Base-by-base conservation (phyloP, 225 moss, liverwort and hornwort genomes). In the Sphagnum contortum region DNA sequence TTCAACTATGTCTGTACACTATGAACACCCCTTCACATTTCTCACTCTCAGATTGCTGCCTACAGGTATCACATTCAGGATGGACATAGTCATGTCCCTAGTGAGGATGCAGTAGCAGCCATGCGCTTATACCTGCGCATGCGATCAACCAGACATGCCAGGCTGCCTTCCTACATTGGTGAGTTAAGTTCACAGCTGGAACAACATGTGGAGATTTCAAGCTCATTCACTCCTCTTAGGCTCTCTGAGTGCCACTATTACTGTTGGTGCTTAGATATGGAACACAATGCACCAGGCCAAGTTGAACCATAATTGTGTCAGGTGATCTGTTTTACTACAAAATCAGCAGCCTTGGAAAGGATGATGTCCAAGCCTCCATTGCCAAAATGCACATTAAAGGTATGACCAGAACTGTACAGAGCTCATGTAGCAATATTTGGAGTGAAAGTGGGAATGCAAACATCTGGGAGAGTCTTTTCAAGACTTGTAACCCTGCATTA, bases 31-130 rank as follows among this genome's bases (percentile, higher is more conserved):
- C 12, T 3, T 48, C 11, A 45, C 47, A n/a, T 66, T 51, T 8
- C 9, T 55, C 29, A 45, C 57, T 57, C 5, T n/a, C 12, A 58
- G 5, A 58, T 44, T 60, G 29, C 29, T 29, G 29, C 1, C 29
- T 68, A 55, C 61, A 87, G 87, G 64, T 87, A 87, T 71, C 75
- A 70, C 55, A 87, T 87, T 60, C 87, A 87, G 72, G 74, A 79
- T 57, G 81, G 76, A 60, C 66, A 68, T 60, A 58, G 55, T 14
- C 87, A 87, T 13, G 81, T 84, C 61, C 87, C 87, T 62, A 72
- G 78, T 57, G 84, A 84, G 62, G 87, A 87, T 75, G 84, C 84
- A 14, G 74, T 87, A 48, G 87, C 87, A 74, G 80, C 87, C n/a
- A 75, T 87, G 79, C 81, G 84, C 12, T 68, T 87, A 9, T 87